A percentile compares a stretch with the other conserved stretches of the same genome.
Evolutionary conservation across 2,329 filamentous ascomycete species (phyloP).

Genomic region (Pseudopithomyces maydicus): DNA sequence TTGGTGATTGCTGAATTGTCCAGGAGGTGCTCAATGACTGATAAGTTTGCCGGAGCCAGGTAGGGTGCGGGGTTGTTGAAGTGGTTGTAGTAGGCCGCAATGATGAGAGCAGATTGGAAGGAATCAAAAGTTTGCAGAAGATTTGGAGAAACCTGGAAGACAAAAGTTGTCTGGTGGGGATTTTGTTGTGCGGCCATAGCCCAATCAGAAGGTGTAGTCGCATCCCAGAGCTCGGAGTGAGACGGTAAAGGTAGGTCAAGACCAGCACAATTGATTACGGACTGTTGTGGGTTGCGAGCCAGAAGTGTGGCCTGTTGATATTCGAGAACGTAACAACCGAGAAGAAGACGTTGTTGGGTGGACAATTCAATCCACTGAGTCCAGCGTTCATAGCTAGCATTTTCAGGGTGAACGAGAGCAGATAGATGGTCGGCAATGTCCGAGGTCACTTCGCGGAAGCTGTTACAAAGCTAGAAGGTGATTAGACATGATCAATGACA

Average conservation of each 20-base stretch:
- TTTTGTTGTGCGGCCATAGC: constrained; percentile 24
- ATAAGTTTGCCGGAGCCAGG: constrained; percentile 12
- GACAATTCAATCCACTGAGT: constrained; percentile 38
- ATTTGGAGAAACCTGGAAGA: constrained; percentile 29
- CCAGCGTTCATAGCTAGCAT: constrained; percentile 35
- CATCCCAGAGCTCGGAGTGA: constrained; percentile 46
- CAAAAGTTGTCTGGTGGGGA: constrained; percentile 23
- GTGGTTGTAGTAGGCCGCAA: constrained; percentile 39
- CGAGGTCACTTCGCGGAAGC: constrained; percentile 22
- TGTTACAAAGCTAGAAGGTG: constrained; percentile 23
- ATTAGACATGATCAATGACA: constrained; percentile 10
- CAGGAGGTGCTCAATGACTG: constrained; percentile 31
- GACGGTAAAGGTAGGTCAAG: constrained; percentile 47
- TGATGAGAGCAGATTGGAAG: constrained; percentile 46
- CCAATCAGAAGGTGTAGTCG: constrained; percentile 28
- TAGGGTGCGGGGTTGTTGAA: constrained; percentile 23
- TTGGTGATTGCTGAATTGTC: constrained; percentile 26
- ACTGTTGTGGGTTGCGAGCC: constrained; percentile 26
- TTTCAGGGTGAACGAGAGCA: constrained; percentile 23
- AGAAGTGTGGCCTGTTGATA: constrained; percentile 43
- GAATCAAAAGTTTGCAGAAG: constrained; percentile 21
- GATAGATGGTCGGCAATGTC: constrained; percentile 21
- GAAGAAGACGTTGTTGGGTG: constrained; percentile 43
- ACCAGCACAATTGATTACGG: constrained; percentile 23
- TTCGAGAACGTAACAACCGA: constrained; percentile 51